Conservation (phyloP, 495 filamentous ascomycete species). For the Neurospora sp. region DNA sequence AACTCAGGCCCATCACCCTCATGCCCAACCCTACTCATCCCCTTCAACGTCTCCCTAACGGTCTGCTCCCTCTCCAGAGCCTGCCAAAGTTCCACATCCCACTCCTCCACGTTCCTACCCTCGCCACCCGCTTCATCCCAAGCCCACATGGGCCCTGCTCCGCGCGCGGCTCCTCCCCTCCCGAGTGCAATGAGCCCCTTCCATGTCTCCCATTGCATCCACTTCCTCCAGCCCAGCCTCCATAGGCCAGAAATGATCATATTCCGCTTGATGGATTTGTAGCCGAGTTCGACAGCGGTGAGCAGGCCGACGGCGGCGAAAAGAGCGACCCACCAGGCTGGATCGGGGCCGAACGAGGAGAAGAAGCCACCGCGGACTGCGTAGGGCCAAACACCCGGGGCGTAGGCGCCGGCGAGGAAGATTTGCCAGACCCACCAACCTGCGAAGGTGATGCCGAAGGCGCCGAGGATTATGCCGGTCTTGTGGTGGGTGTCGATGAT, state of each 20-base stretch:
- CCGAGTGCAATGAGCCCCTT: conserved; percentile 48
- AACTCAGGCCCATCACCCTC: background rate
- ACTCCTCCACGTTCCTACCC: conserved; percentile 28
- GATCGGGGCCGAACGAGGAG: conserved; percentile 54
- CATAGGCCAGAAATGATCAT: conserved; percentile 26
- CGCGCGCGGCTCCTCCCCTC: conserved; percentile 2
- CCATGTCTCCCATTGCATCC: conserved; percentile 52
- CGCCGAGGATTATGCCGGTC: conserved; percentile 49
- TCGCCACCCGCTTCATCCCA: conserved; percentile 12
- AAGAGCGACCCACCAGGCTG: conserved; percentile 67
- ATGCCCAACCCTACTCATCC: conserved; percentile 16
- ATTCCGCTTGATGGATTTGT: conserved; percentile 24
- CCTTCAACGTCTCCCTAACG: conserved; percentile 18
- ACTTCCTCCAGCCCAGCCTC: conserved; percentile 22
- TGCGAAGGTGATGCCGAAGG: conserved; percentile 47
- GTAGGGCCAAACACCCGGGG: conserved; percentile 52
- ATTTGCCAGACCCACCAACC: conserved; percentile 60
- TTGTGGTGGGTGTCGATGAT: conserved; percentile 76
- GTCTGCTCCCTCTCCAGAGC: conserved; percentile 31
- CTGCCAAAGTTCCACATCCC: conserved; percentile 38
- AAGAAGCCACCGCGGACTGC: conserved; percentile 58
- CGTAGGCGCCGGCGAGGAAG: conserved; percentile 57
- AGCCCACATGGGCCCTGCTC: background rate
- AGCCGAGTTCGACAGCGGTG: conserved; percentile 22
- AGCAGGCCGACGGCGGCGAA: conserved; percentile 31